These are phyloP conservation scores for Mycena pura DNA, from an alignment of 768 basidiomycete species.

Conservation along the genomic window DNA sequence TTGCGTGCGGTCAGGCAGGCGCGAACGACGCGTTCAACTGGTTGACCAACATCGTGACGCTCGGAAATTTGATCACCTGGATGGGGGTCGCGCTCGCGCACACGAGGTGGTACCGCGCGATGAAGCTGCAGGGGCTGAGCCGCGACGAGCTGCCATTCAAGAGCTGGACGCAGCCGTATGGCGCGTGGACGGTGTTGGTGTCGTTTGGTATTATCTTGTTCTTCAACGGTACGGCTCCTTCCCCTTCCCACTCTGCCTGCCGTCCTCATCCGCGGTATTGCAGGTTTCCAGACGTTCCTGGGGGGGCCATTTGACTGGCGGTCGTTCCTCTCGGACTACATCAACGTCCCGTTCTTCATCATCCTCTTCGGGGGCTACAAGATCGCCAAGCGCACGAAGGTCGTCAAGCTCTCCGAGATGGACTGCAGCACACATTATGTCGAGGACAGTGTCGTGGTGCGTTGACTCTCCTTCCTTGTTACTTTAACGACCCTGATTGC, in stretches of 20 bases:
- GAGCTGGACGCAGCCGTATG: conserved; percentile 28
- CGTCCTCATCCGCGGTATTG: background rate
- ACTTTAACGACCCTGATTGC: background rate
- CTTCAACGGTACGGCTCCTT: conserved; percentile 23
- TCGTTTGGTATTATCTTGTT: conserved; percentile 28
- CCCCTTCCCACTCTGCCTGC: background rate
- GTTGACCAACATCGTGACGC: conserved; percentile 47
- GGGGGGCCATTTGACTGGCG: conserved; percentile 18
- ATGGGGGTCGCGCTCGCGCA: conserved; percentile 49
- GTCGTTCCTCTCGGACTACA: conserved; percentile 29
- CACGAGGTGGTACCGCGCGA: conserved; percentile 43
- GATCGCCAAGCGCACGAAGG: conserved; percentile 22
- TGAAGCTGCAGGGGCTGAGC: conserved; percentile 39
- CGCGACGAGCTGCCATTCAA: conserved; percentile 30
- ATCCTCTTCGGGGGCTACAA: conserved; percentile 34
- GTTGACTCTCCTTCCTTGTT: background rate
- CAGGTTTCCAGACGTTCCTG: conserved; percentile 23
- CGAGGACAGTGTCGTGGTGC: conserved; percentile 24
- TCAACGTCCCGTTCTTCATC: conserved; percentile 32
- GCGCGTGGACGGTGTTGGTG: conserved; percentile 24
- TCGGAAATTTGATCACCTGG: conserved; percentile 49
- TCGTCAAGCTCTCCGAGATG: conserved; percentile 26
- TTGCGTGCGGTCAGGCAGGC: conserved; percentile 40
- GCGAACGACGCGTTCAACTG: conserved; percentile 50
- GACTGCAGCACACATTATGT: conserved; percentile 30